phyloP scores from a whole-genome alignment of 768 basidiomycete genomes.

The Galerina marginata region DNA sequence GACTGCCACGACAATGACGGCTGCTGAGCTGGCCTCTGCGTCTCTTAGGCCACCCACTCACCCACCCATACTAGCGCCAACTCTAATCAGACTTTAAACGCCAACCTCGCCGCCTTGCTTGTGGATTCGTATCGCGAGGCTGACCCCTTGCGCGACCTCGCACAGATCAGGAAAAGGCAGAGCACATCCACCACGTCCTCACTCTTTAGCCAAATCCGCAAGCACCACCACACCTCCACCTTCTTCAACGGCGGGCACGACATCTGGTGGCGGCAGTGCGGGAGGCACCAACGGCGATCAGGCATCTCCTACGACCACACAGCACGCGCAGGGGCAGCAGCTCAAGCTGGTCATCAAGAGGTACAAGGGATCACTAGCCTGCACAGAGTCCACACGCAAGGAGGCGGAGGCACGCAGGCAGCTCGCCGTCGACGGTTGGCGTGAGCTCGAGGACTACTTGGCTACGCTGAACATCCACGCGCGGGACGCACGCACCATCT shows the following conservation, averaged over 20 bases:
- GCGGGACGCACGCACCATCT: slow-evolving; percentile 55
- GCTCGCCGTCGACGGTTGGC: slow-evolving; percentile 54
- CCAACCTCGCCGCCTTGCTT: slow-evolving; percentile 65
- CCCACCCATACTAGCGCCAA: not conserved
- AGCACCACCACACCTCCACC: slow-evolving; percentile 15
- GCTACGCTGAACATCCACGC: slow-evolving; percentile 47
- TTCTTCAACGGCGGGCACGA: slow-evolving; percentile 19
- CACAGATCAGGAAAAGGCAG: slow-evolving; percentile 50
- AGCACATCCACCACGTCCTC: slow-evolving; percentile 41
- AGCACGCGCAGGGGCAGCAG: slow-evolving; percentile 34
- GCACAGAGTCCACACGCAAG: slow-evolving; percentile 58
- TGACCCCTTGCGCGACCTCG: slow-evolving; percentile 59
- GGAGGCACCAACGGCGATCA: slow-evolving; percentile 22
- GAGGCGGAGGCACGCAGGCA: slow-evolving; percentile 56
- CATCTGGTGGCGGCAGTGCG: not conserved
- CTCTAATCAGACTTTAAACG: slow-evolving; percentile 34
- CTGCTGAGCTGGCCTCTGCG: slow-evolving; percentile 8
- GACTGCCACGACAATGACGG: not conserved
- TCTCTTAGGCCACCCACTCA: slow-evolving; percentile 2
- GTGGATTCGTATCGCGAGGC: slow-evolving; percentile 55
- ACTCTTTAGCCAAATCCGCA: slow-evolving; percentile 16
- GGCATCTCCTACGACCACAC: slow-evolving; percentile 17
- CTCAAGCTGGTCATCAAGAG: slow-evolving; percentile 43
- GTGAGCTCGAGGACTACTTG: slow-evolving; percentile 54
- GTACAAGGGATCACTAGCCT: slow-evolving; percentile 53